Evolutionary conservation across 164 flowering plant genomes (phyloP), one percentile per base, ranked within the genome.

Genomic region (Vitis rotundifolia): DNA sequence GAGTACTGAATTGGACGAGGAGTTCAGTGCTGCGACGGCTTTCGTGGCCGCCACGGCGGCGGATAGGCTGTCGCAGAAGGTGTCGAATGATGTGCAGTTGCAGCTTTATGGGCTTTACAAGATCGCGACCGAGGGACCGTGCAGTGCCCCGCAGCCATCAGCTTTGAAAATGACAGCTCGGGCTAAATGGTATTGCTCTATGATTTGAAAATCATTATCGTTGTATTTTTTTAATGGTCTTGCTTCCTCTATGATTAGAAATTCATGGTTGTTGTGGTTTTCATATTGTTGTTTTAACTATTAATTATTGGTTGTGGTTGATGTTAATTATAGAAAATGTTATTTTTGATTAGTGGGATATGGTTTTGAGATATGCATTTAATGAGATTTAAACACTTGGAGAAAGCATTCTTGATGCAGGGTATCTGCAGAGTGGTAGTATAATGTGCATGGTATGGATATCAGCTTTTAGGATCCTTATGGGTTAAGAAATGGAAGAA

Each of bases 91-190:
- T 54, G 76, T 82, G 57, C 98, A 92, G 71, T 65, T 96, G 82
- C 91, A 91, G 87, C 91, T 96, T 1, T 96, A 96, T 71, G 98
- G 90, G 8, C 58, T 88, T 15, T 96, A 93, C 76, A 96, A 96
- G 88, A 91, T 96, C 51, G 97, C 97, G 13, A 93, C 97, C 0
- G 98, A 96, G 72, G 99, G 99, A 1, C 97, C 98, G 0, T 96
- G 99, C 61, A 89, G 69, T 49, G 48, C 85, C 1, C 88, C 99
- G 0, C 95, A 89, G 77, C 99, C 99, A 1, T 92, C 98, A 2
- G 89, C 97, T 5, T 75, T 96, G 49, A 96, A 93, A 76, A 85
- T 93, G 80, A 80, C 95, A 0, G 97, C 99, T 66, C 87, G 98
- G 0, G 98, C 99, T 11, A 96, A 96, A 70, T 95, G 99, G 99